A percentile compares a stretch with the other conserved stretches of the same genome.
phyloP scores from a whole-genome alignment of 148 eudicot genomes.

The Camellia lanceoleosa region DNA sequence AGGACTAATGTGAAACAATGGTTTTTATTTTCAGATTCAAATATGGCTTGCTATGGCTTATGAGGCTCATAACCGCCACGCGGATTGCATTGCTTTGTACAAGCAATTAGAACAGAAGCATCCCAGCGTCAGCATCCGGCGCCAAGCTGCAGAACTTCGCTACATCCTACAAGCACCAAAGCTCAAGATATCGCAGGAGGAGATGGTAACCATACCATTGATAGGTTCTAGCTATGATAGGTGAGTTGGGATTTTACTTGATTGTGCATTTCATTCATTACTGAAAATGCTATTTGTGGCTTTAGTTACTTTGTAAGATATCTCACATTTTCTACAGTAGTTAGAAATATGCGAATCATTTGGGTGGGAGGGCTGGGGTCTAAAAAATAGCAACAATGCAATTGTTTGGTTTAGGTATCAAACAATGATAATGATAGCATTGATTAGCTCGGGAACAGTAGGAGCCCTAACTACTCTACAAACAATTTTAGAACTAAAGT shows the following conservation, averaged over 20 bases:
- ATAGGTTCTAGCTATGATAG: slow-evolving; percentile 93
- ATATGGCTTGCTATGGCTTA: slow-evolving; percentile 99
- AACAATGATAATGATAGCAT: neutral
- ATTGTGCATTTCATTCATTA: neutral
- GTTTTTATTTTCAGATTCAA: slow-evolving; percentile 67
- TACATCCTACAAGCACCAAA: slow-evolving; percentile 97
- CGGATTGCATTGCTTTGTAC: slow-evolving; percentile 84
- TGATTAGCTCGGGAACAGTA: neutral
- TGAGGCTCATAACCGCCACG: slow-evolving; percentile 86
- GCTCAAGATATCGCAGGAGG: slow-evolving; percentile 94
- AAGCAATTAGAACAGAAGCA: slow-evolving; percentile 66
- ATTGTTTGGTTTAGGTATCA: neutral
- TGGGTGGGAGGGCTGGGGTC: neutral
- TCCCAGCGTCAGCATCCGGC: slow-evolving; percentile 76
- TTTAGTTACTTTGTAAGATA: neutral
- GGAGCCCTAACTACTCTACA: neutral
- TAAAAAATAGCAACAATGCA: neutral
- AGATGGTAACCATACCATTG: slow-evolving; percentile 95
- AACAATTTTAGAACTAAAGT: neutral
- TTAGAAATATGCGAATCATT: neutral
- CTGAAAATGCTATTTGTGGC: neutral
- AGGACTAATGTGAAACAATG: slow-evolving; percentile 12
- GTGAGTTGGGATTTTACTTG: slow-evolving; percentile 36
- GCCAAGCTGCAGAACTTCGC: slow-evolving; percentile 90
- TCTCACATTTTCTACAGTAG: no score